Percentiles rank a stretch among this genome's conserved stretches.
Conservation (phyloP, 2,329 filamentous ascomycete species). For the Basipetospora sp. region DNA sequence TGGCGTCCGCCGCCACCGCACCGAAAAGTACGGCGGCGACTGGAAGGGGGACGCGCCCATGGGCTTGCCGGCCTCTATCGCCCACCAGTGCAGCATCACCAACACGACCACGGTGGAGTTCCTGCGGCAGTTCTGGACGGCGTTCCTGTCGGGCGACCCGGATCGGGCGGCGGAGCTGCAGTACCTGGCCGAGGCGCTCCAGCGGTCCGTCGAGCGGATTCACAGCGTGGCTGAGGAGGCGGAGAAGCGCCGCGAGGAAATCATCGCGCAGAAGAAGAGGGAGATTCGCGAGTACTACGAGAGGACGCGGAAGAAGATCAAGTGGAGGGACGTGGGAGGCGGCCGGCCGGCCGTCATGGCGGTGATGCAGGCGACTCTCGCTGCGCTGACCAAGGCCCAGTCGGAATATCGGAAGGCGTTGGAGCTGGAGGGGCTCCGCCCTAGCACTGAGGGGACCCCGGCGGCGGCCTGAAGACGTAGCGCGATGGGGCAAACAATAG, state of each 20-base stretch:
- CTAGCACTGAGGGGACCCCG: slow-evolving; percentile 25
- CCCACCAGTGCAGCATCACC: slow-evolving; percentile 49
- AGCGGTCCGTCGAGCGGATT: slow-evolving; percentile 63
- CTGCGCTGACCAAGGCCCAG: slow-evolving; percentile 55
- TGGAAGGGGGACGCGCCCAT: slow-evolving; percentile 34
- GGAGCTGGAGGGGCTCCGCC: slow-evolving; percentile 43
- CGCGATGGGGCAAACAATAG: too few species aligned
- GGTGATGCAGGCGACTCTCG: slow-evolving; percentile 60
- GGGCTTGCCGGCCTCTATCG: slow-evolving; percentile 38
- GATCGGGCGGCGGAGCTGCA: slow-evolving; percentile 67
- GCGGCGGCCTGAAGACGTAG: too few species aligned
- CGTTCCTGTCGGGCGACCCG: slow-evolving; percentile 77
- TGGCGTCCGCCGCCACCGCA: slow-evolving; percentile 46
- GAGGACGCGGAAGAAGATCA: slow-evolving; percentile 58
- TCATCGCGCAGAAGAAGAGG: slow-evolving; percentile 51
- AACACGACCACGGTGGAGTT: slow-evolving; percentile 92
- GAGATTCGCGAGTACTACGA: slow-evolving; percentile 58
- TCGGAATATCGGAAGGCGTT: slow-evolving; percentile 58
- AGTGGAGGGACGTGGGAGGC: slow-evolving; percentile 57
- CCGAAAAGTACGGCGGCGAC: slow-evolving; percentile 39
- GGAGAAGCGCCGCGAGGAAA: slow-evolving; percentile 54
- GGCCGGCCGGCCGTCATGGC: slow-evolving; percentile 62
- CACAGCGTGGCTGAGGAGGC: slow-evolving; percentile 67
- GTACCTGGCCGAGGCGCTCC: slow-evolving; percentile 68
- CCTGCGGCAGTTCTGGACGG: slow-evolving; percentile 90